These are phyloP conservation scores for Tremella mesenterica DNA, from an alignment of 768 basidiomycete genomes.

Conservation along the genomic window DNA sequence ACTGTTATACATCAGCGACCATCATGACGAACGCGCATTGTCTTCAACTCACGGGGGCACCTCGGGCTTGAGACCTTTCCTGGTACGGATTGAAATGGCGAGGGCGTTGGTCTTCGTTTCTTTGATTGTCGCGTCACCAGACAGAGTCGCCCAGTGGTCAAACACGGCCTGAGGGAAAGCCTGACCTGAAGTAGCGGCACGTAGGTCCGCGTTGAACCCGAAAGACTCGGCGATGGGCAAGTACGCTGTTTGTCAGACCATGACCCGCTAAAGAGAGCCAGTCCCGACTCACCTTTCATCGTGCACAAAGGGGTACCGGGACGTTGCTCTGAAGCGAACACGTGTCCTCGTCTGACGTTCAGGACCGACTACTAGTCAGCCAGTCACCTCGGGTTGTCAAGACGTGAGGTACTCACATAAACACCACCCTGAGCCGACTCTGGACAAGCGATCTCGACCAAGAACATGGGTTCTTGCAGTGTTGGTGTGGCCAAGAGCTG, in stretches of 20 bases:
- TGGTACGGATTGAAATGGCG: conserved; percentile 67
- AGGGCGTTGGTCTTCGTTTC: conserved; percentile 80
- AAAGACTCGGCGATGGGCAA: conserved; percentile 51
- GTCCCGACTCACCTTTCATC: conserved; percentile 92
- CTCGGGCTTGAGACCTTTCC: conserved; percentile 59
- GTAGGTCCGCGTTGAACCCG: conserved; percentile 95
- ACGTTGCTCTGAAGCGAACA: conserved; percentile 95
- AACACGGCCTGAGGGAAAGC: conserved; percentile 84
- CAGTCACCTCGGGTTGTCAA: neutral
- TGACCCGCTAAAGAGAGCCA: conserved; percentile 12
- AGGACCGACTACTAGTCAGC: conserved; percentile 37
- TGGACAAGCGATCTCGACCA: conserved; percentile 98
- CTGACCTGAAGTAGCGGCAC: conserved; percentile 85
- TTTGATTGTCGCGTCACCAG: conserved; percentile 65
- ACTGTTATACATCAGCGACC: neutral
- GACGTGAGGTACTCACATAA: conserved; percentile 50
- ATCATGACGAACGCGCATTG: neutral
- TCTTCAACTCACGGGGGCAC: conserved; percentile 11
- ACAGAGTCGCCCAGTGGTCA: conserved; percentile 19
- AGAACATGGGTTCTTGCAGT: conserved; percentile 94
- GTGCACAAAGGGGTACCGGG: conserved; percentile 99
- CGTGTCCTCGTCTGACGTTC: conserved; percentile 96
- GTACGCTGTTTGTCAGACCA: conserved; percentile 20
- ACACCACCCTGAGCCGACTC: conserved; percentile 96
- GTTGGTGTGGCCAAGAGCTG: conserved; percentile 81